Percentiles rank a stretch among this genome's conserved stretches.
These are phyloP conservation scores for Echinochloa phyllopogon DNA, from an alignment of 176 grass and related monocot species.

Conservation along the genomic window DNA sequence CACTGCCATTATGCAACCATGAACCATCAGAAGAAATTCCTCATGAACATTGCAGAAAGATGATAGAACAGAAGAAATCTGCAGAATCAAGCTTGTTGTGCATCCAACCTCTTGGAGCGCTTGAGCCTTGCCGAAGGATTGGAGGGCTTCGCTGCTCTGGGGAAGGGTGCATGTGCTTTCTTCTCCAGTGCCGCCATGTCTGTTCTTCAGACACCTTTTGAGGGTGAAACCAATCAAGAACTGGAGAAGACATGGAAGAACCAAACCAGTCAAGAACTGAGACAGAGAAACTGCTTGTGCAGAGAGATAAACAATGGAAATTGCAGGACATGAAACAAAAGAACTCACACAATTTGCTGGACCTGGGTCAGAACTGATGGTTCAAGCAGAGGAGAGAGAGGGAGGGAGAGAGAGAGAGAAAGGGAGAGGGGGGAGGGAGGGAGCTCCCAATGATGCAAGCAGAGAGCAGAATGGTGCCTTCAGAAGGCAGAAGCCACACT, in stretches of 20 bases:
- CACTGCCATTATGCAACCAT: constrained; percentile 56
- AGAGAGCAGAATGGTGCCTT: constrained; percentile 52
- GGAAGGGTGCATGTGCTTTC: constrained; percentile 46
- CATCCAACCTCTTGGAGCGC: constrained; percentile 69
- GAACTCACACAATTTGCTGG: constrained; percentile 54
- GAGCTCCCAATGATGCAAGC: constrained; percentile 47
- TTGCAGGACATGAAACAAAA: constrained; percentile 8
- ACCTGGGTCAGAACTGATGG: constrained; percentile 18
- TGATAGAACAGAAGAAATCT: not conserved
- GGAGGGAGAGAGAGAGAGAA: not conserved
- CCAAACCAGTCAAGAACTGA: constrained; percentile 16
- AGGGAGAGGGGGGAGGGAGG: not conserved
- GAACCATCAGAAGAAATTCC: constrained; percentile 11
- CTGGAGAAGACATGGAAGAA: constrained; percentile 20
- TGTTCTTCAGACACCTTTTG: constrained; percentile 35
- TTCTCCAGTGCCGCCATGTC: constrained; percentile 53
- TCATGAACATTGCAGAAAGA: not conserved
- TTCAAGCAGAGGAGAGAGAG: not conserved
- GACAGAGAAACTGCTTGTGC: constrained; percentile 24
- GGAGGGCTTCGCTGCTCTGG: constrained; percentile 49
- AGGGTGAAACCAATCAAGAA: constrained; percentile 39
- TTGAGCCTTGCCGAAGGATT: constrained; percentile 49
- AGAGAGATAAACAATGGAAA: constrained; percentile 4
- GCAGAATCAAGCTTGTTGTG: constrained; percentile 21
- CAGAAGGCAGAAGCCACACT: constrained; percentile 38